phyloP scores from a whole-genome alignment of 2,329 filamentous ascomycete species.

The Cladosporium sp. region DNA sequence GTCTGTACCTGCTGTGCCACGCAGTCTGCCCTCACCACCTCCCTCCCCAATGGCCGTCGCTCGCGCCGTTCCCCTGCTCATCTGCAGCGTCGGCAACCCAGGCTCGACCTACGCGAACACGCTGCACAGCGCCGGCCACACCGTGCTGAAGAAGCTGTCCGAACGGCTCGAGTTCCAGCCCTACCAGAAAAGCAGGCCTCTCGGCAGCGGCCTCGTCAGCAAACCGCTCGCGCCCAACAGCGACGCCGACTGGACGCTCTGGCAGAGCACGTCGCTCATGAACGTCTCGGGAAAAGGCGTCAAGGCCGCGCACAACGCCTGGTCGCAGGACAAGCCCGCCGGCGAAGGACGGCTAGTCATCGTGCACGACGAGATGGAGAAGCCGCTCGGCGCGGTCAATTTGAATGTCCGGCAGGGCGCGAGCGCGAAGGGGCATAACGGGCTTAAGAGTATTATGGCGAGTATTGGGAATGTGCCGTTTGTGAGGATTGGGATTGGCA shows the following conservation, averaged over 20 bases:
- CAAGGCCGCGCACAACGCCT: constrained; percentile 64
- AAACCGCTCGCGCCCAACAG: constrained; percentile 41
- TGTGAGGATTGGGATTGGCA: constrained; percentile 70
- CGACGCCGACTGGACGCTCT: constrained; percentile 59
- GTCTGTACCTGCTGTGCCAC: background rate
- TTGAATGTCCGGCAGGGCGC: constrained; percentile 58
- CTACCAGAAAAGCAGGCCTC: constrained; percentile 44
- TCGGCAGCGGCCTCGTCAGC: constrained; percentile 55
- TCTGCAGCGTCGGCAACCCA: constrained; percentile 88
- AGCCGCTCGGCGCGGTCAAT: constrained; percentile 66
- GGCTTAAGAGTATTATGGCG: constrained; percentile 67
- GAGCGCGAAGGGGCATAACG: constrained; percentile 49
- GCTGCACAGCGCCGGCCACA: constrained; percentile 85
- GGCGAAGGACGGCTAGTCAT: constrained; percentile 64
- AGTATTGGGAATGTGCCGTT: constrained; percentile 74
- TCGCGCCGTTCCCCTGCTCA: constrained; percentile 59
- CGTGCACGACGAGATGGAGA: constrained; percentile 87
- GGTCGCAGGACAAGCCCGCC: constrained; percentile 39
- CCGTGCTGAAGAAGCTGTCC: constrained; percentile 66
- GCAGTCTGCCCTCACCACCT: constrained; percentile 20
- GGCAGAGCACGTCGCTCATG: constrained; percentile 79
- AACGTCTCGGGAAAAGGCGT: constrained; percentile 79
- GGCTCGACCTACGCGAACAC: constrained; percentile 69
- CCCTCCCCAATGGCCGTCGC: constrained; percentile 32
- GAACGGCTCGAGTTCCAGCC: constrained; percentile 44